Evolutionary conservation across 306 rosid species (phyloP).

Genomic region (Rosa persica): DNA sequence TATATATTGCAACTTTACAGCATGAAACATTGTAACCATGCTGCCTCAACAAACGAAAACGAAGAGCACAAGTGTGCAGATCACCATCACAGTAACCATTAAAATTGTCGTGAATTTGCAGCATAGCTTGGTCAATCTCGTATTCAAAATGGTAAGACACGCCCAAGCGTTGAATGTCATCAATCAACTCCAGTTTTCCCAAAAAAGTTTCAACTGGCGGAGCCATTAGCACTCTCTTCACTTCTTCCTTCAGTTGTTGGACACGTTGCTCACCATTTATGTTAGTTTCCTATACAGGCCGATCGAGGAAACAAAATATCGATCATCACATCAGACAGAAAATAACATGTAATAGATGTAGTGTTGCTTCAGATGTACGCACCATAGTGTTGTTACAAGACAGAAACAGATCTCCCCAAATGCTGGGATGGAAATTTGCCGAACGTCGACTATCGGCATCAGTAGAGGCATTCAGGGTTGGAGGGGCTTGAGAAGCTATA

Average conservation of each 20-base stretch:
- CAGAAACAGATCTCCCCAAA: conserved; percentile 1
- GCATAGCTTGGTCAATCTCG: too few species aligned
- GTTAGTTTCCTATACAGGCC: background rate
- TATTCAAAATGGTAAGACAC: too few species aligned
- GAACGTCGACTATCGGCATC: background rate
- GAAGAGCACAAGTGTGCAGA: too few species aligned
- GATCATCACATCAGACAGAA: background rate
- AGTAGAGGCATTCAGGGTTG: background rate
- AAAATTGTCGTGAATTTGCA: too few species aligned
- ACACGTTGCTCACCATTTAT: background rate
- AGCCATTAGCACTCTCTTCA: background rate
- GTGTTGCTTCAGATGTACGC: background rate
- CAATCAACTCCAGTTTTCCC: background rate
- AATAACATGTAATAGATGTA: background rate
- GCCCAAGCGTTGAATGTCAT: too few species aligned
- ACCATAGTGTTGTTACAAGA: background rate
- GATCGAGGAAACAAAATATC: background rate
- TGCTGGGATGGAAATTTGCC: background rate
- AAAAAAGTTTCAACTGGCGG: background rate
- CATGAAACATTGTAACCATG: too few species aligned
- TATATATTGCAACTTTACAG: too few species aligned
- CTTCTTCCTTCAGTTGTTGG: background rate
- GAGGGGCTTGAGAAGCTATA: background rate
- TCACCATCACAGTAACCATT: too few species aligned
- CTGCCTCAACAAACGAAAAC: too few species aligned